A percentile compares a stretch with the other conserved stretches of the same genome.
phyloP scores from a whole-genome alignment of 2,329 filamentous ascomycete species.

The Aureobasidium sp. region DNA sequence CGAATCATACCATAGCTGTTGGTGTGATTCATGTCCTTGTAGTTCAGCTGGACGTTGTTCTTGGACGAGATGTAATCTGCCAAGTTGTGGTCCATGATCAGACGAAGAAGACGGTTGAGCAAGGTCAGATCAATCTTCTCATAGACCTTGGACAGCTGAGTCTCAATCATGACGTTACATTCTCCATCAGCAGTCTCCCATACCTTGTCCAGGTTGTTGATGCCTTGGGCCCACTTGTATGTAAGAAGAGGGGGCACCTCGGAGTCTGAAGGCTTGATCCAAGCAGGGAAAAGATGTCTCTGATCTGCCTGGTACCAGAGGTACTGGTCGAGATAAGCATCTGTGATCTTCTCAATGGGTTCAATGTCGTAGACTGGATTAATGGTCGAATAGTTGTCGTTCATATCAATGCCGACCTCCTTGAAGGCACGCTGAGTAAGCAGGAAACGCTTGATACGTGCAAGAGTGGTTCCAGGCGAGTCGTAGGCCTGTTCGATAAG shows the following conservation, averaged over 20 bases:
- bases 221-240: constrained; percentile 99
- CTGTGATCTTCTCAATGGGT: constrained; percentile 98
- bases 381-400: constrained; percentile 98
- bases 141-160: constrained; percentile 96
- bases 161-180: constrained; percentile 98
- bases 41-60: constrained; percentile 98
- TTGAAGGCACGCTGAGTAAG: constrained; percentile 97
- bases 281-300: constrained; percentile 90
- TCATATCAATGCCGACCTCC: constrained; percentile 99
- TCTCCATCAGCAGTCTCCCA: constrained; percentile 93
- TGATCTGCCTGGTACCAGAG: constrained; percentile 99
- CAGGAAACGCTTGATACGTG: constrained; percentile 94
- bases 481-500: constrained; percentile 98
- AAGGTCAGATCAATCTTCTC: constrained; percentile 98
- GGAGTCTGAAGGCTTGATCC: constrained; percentile 98
- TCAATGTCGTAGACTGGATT: constrained; percentile 99
- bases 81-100: constrained; percentile 99
- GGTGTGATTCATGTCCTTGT: constrained; percentile 99
- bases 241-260: constrained; percentile 90
- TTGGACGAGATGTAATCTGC: constrained; percentile 99
- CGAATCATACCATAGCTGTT: constrained; percentile 99
- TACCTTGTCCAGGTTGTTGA: constrained; percentile 93
- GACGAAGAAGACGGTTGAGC: constrained; percentile 79
- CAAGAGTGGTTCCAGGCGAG: constrained; percentile 88
- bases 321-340: constrained; percentile 97